phyloP scores from a whole-genome alignment of 768 basidiomycete genomes.

The Tephrocybe sp. region DNA sequence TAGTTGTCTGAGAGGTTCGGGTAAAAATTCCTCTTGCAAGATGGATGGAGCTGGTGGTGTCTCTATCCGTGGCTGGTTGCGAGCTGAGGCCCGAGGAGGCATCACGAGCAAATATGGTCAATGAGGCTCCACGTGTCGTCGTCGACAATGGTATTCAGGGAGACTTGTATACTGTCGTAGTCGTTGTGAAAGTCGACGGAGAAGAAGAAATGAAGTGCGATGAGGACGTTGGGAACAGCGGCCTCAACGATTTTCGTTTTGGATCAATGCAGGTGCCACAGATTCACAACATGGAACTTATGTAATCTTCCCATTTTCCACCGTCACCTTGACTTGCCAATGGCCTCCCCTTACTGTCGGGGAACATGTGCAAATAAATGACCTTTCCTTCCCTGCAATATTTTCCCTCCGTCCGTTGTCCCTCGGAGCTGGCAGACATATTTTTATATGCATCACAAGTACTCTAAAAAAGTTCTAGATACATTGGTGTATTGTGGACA shows the following conservation, averaged over 20 bases:
- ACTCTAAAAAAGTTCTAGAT: no score
- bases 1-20: slow-evolving; percentile 50
- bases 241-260: slow-evolving; percentile 16
- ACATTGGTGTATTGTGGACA: no score
- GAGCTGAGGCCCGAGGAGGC: slow-evolving; percentile 57
- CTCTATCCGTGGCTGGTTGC: slow-evolving; percentile 29
- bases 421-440: no score
- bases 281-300: slow-evolving; percentile 13
- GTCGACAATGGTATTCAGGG: neutral
- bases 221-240: slow-evolving; percentile 13
- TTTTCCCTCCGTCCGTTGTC: no score
- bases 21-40: slow-evolving; percentile 22
- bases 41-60: slow-evolving; percentile 28
- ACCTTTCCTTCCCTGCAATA: no score
- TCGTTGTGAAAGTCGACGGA: neutral
- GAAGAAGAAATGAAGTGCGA: slow-evolving; percentile 5
- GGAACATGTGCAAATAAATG: no score
- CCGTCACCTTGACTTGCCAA: no score
- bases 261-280: slow-evolving; percentile 15
- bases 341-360: no score
- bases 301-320: slow-evolving; percentile 7
- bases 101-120: slow-evolving; percentile 30
- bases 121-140: slow-evolving; percentile 11
- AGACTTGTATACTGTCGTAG: neutral
- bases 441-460: no score